Base-by-base conservation (phyloP, 1,284 basidiomycete genomes). In the Cystobasidiaceae sp. region DNA sequence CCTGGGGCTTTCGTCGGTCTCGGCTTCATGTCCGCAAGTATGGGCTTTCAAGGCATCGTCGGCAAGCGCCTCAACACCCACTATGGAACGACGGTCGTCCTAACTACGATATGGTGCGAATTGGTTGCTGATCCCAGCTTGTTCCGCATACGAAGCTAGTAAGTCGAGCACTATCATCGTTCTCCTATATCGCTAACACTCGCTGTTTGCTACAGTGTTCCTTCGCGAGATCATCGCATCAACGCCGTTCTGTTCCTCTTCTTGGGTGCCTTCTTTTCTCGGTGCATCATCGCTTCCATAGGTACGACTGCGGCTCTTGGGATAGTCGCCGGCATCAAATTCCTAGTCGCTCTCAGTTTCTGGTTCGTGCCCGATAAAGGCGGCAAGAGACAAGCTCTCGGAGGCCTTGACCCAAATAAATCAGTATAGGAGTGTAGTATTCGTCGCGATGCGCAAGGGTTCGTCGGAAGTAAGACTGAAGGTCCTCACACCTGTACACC, bases 21-120 rank as follows among this genome's bases (percentile, higher is more conserved):
- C 17, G 87, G 81, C 0, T 87, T 89, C 75, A 84, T 89, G 75
- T 87, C 86, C 62, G 85, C 86, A 15, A 86, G 84, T 72, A 32
- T 54, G 15, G 71, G 32, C n/a, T n/a, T 44, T 43, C 86, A 90
- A 76, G 89, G 88, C n/a, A 87, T 91, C 73, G 81, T 90, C 76
- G 88, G 85, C 62, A 91, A 91, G 78, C 79, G 86, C 66, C 34
- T 64, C 57, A 51, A 59, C 49, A 57, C 62, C 23, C 27, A 44
- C 51, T 65, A 27, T n/a, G 43, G 32, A 21, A 56, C 33, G 1
- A 30, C 52, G 28, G 51, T 62, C 43, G 57, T 58, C 4, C 23
- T 27, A n/a, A 44, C 41, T 15, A 66, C 61, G 13, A 64, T 51
- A 21, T 64, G 61, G 61, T 64, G 61, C 52, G 61, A 64, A 19